Base-by-base conservation (phyloP, 768 basidiomycete species). In the Crepidotus variabilis region DNA sequence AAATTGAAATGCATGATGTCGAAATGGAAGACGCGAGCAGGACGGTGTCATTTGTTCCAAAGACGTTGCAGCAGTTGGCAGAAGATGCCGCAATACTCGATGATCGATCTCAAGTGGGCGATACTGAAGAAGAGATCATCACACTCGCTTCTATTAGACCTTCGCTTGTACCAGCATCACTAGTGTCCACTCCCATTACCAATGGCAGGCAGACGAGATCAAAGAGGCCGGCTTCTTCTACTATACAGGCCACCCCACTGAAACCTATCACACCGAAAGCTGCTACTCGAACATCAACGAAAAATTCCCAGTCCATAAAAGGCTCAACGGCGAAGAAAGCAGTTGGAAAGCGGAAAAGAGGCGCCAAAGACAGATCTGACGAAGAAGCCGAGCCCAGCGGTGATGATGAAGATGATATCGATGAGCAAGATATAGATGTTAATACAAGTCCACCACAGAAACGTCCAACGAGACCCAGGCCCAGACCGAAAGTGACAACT, bases 31-130 rank as follows among this genome's bases (percentile, higher is more conserved):
- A 67, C 47, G 57, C 57, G 48, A 34, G 23, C 28, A 36, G 47
- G 28, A 48, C 56, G 13, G 16, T 22, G 21, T 47, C 58, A 18
- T 58, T 54, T 47, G 55, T 63, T 21, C 72, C 85, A 13, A 87
- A 80, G 69, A 83, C 85, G 16, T 84, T 90, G 86, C 74, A 75
- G 28, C 79, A 88, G 60, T 73, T 89, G 57, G 86, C 85, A 10
- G 83, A 84, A 57, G 78, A 73, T 50, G 68, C 70, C 47, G 57
- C 65, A 49, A 55, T 61, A 23, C 24, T 47, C 18, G 56, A 58
- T 20, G 54, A 39, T 34, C 46, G 51, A 46, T 45, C 28, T 28
- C 28, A 28, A 28, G 28, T 28, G 28, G 28, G 8, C 28, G 28
- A 28, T 28, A 8, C 3, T 28, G 28, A 28, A 3, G 28, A 28